Conservation (phyloP, 768 basidiomycete species). For the Heimioporus sp. region DNA sequence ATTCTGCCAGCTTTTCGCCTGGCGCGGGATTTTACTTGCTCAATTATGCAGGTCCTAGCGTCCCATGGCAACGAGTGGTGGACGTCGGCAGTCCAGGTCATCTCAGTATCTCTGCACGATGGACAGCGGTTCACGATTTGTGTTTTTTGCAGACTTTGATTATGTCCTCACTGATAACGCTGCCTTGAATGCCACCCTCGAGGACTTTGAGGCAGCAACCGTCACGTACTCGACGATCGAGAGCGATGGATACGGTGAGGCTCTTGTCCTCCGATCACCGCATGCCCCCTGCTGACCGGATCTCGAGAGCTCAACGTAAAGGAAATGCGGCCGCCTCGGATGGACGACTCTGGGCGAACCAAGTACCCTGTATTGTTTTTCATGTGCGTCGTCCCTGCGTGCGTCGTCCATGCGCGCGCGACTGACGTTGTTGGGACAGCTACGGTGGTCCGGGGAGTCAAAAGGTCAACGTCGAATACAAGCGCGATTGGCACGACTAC, state of each 20-base stretch:
- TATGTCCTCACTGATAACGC: constrained; percentile 73
- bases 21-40: constrained; percentile 82
- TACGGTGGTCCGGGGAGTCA: constrained; percentile 94
- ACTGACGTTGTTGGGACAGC: constrained; percentile 35
- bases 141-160: constrained; percentile 47
- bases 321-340: constrained; percentile 86
- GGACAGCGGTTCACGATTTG: background rate
- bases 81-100: constrained; percentile 48
- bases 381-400: constrained; percentile 47
- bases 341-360: constrained; percentile 93
- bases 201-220: constrained; percentile 69
- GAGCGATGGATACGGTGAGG: constrained; percentile 75
- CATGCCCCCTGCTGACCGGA: constrained; percentile 7
- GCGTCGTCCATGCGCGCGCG: background rate
- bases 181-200: constrained; percentile 57
- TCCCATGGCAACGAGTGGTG: constrained; percentile 86
- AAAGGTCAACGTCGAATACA: constrained; percentile 62
- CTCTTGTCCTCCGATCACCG: constrained; percentile 13
- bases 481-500: constrained; percentile 84
- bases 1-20: constrained; percentile 77
- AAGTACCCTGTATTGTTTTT: constrained; percentile 94
- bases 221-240: constrained; percentile 68
- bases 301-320: constrained; percentile 79
- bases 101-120: constrained; percentile 13
- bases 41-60: constrained; percentile 73